Percentiles rank a stretch among this genome's conserved stretches.
These are phyloP conservation scores for Esteya vermicola DNA, from an alignment of 2,329 filamentous ascomycete genomes.

Conservation along the genomic window DNA sequence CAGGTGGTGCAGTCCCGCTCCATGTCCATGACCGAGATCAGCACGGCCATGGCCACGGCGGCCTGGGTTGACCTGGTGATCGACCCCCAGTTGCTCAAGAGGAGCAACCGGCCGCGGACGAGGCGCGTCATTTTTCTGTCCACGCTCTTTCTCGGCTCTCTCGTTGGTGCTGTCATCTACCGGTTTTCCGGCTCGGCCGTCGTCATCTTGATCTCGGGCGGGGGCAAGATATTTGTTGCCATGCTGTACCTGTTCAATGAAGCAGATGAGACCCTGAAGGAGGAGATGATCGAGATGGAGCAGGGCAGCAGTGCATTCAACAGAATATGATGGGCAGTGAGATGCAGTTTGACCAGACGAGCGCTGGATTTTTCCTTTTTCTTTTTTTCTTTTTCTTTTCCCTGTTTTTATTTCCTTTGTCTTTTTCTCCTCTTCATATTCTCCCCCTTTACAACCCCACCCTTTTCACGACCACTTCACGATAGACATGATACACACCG, in stretches of 20 bases:
- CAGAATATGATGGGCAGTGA: too few species aligned
- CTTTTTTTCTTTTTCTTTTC: neutral
- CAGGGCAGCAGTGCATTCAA: too few species aligned
- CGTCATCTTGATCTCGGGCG: conserved; percentile 27
- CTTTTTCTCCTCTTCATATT: too few species aligned
- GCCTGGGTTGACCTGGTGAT: conserved; percentile 47
- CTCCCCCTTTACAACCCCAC: too few species aligned
- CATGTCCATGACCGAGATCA: conserved; percentile 44
- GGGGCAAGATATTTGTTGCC: conserved; percentile 30
- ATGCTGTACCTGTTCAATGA: conserved; percentile 28
- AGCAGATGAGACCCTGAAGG: conserved; percentile 20
- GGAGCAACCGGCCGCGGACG: conserved; percentile 33
- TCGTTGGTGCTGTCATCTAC: conserved; percentile 37
- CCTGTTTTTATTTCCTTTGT: too few species aligned
- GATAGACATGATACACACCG: too few species aligned
- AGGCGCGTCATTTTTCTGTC: conserved; percentile 34
- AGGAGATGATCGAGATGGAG: too few species aligned
- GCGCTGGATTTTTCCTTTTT: neutral
- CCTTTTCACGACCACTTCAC: too few species aligned
- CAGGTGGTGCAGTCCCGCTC: conserved; percentile 44
- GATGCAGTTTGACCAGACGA: too few species aligned
- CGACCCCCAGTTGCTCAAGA: conserved; percentile 32
- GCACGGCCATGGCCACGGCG: conserved; percentile 50
- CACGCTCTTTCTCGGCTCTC: conserved; percentile 29
- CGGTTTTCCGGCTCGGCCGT: conserved; percentile 25